Conservation (phyloP, 2,329 filamentous ascomycete genomes). For the Phialemonium atrogriseum region DNA sequence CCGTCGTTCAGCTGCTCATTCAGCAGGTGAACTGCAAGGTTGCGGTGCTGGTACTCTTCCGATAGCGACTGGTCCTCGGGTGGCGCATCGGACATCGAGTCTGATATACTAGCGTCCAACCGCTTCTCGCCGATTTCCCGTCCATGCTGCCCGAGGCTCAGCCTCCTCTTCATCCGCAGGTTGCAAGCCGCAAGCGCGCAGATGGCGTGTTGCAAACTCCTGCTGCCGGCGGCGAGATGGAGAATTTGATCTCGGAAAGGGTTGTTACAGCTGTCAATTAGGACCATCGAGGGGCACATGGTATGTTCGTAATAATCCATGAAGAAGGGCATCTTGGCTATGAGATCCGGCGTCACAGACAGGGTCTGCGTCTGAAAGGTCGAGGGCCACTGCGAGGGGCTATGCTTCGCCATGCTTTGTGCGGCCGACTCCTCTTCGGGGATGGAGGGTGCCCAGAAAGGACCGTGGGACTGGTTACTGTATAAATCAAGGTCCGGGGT, state of each 20-base stretch:
- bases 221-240: constrained; percentile 66
- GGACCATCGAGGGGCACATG: constrained; percentile 85
- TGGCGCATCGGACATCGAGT: constrained; percentile 36
- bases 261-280: constrained; percentile 78
- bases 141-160: constrained; percentile 49
- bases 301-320: constrained; percentile 91
- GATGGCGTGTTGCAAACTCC: constrained; percentile 84
- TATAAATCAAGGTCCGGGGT: constrained; percentile 45
- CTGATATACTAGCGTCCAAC: constrained; percentile 25
- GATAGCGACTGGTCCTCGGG: constrained; percentile 59
- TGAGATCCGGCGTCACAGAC: constrained; percentile 53
- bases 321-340: constrained; percentile 76
- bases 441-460: constrained; percentile 37
- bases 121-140: constrained; percentile 40
- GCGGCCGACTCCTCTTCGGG: constrained; percentile 37
- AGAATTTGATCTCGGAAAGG: constrained; percentile 81
- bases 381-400: constrained; percentile 39
- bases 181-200: constrained; percentile 86
- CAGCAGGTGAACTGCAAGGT: constrained; percentile 69
- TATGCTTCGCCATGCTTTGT: constrained; percentile 29
- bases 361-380: constrained; percentile 36
- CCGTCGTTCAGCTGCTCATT: constrained; percentile 79
- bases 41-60: constrained; percentile 77
- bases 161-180: constrained; percentile 71
- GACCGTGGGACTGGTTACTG: constrained; percentile 37